A percentile compares a stretch with the other conserved stretches of the same genome.
Evolutionary conservation across 495 filamentous ascomycete species (phyloP).

Genomic region (Trichodelitschia bisporula): DNA sequence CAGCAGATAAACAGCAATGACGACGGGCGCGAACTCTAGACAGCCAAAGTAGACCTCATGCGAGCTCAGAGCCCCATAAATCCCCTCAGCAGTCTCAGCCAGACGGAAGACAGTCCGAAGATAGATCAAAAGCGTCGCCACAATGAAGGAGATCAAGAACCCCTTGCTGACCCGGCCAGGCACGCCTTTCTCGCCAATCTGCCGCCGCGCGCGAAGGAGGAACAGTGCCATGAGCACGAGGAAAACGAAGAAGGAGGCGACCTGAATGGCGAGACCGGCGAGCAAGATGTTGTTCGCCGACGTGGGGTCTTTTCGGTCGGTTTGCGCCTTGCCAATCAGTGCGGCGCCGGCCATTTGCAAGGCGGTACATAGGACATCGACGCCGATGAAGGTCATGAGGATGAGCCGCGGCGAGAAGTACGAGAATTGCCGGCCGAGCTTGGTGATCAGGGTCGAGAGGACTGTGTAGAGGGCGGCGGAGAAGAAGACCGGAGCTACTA

Average conservation of each 20-base stretch:
- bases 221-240: conserved; percentile 16
- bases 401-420: conserved; percentile 17
- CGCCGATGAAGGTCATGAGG: conserved; percentile 23
- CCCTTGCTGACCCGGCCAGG: conserved; percentile 1
- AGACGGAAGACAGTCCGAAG: conserved; percentile 27
- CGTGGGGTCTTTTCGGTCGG: conserved; percentile 18
- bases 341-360: conserved; percentile 26
- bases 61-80: conserved; percentile 19
- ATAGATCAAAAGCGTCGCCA: conserved; percentile 24
- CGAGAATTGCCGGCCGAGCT: conserved; percentile 14
- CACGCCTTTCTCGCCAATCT: background rate
- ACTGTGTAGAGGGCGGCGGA: conserved; percentile 27
- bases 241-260: conserved; percentile 24
- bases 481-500: conserved; percentile 29
- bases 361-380: conserved; percentile 24
- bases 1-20: conserved; percentile 20
- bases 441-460: conserved; percentile 20
- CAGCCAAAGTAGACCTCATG: conserved; percentile 26
- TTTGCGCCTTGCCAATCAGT: conserved; percentile 20
- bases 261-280: conserved; percentile 24
- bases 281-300: conserved; percentile 25
- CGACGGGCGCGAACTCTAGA: conserved; percentile 27
- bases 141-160: conserved; percentile 18
- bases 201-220: conserved; percentile 7
- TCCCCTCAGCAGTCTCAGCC: conserved; percentile 27